Percentiles rank a stretch among this genome's conserved stretches.
Conservation (phyloP, 2,329 filamentous ascomycete species). For the Simplicillium aogashimaense region DNA sequence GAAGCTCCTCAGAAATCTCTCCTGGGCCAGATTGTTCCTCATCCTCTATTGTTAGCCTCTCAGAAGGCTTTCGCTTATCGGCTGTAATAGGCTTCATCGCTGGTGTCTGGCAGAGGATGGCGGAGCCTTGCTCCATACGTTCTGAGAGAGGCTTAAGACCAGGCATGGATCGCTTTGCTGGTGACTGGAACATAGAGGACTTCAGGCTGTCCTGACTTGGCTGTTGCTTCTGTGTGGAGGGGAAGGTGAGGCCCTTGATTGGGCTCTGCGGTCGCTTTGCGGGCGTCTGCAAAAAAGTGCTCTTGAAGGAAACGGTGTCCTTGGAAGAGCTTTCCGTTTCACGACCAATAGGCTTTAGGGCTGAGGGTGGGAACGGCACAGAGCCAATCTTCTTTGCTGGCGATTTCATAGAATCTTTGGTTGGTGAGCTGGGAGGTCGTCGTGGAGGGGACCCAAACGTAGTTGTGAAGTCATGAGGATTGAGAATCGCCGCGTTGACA, state of each 20-base stretch:
- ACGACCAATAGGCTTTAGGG: slow-evolving; percentile 14
- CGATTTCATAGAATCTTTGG: slow-evolving; percentile 44
- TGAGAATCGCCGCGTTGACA: slow-evolving; percentile 16
- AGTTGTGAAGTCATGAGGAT: slow-evolving; percentile 24
- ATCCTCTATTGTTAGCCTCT: slow-evolving; percentile 26
- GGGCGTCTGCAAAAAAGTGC: slow-evolving; percentile 34
- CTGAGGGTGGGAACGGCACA: slow-evolving; percentile 20
- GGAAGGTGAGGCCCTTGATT: slow-evolving; percentile 25
- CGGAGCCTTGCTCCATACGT: slow-evolving; percentile 7
- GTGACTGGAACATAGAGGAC: slow-evolving; percentile 39
- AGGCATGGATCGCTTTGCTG: slow-evolving; percentile 34
- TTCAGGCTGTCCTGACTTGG: slow-evolving; percentile 31
- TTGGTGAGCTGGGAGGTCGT: slow-evolving; percentile 39
- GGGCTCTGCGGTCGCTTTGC: slow-evolving; percentile 39
- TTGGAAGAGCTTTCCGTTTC: slow-evolving; percentile 2
- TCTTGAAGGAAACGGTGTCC: slow-evolving; percentile 22
- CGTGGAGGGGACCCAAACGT: slow-evolving; percentile 46
- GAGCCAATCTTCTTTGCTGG: slow-evolving; percentile 37
- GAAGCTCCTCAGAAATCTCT: slow-evolving; percentile 20
- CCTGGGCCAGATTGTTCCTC: slow-evolving; percentile 13
- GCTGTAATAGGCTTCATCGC: slow-evolving; percentile 24
- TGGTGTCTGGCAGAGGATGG: slow-evolving; percentile 17
- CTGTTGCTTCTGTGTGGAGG: slow-evolving; percentile 15
- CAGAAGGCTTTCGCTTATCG: slow-evolving; percentile 18
- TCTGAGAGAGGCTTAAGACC: slow-evolving; percentile 22